Base-by-base conservation (phyloP, 768 basidiomycete species). In the Sutorius australiensis region DNA sequence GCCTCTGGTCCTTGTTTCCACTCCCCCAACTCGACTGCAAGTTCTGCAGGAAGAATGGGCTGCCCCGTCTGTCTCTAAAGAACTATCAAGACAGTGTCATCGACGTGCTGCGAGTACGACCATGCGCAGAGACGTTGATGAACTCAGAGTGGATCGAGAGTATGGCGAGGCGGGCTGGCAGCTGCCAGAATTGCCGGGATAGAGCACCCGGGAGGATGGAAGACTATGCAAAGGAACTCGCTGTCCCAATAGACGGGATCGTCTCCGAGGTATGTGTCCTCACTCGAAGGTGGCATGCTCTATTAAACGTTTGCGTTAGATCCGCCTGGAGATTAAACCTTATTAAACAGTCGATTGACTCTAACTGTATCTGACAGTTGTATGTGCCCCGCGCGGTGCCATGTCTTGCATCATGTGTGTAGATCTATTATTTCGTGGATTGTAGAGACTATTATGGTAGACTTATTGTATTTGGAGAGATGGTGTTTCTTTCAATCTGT, bases 1-100 rank as follows among this genome's bases (percentile, higher is more conserved):
- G 63, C n/a, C 57, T 67, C 37, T 69, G 68, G 68, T 53, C 68
- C 7, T 43, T 58, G 34, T 71, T 64, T 46, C 68, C 68, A 21
- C 56, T 71, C 0, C 68, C 68, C 4, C 62, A 53, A 19, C 57
- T 69, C 40, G 68, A 69, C 50, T 69, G 68, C 68, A 69, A 69
- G 53, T 57, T 66, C 32, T 69, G 68, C 54, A 67, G 68, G 55
- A 69, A 69, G 60, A 70, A 71, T 50, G 68, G 68, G 3, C 41
- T 69, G n/a, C 59, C 69, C 19, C 68, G 68, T 46, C 39, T 69
- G 32, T 58, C 69, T 6, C 42, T 68, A 8, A 71, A 66, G 53
- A 60, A 44, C 30, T 69, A 69, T 50, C 68, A 69, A 46, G 69
- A 70, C 50, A 66, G 68, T 24, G 69, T 71, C 13, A 68, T 69